Base-by-base conservation (phyloP, 257 asterid species). In the Forsythia viridissima region DNA sequence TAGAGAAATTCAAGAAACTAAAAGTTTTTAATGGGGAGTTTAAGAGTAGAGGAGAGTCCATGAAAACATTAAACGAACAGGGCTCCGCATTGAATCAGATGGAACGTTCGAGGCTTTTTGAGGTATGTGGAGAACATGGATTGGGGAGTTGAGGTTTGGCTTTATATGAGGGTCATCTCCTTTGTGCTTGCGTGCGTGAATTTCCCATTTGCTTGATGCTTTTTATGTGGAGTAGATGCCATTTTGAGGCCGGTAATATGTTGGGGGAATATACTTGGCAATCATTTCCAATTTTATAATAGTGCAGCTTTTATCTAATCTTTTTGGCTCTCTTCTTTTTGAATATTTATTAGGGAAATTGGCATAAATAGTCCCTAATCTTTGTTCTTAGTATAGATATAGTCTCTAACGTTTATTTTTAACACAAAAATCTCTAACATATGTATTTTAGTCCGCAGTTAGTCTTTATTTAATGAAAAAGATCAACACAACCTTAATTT, bases 1-100 rank as follows among this genome's bases (percentile, higher is more conserved):
- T 76, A 36, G 86, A 69, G 7, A 86, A 70, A 41, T 55, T 75
- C 80, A 76, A 24, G 16, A 80, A 84, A 79, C 79, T 70, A 20
- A 70, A 73, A 40, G 85, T 82, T 72, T 75, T 78, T 73, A 81
- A 78, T 0, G 92, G 81, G 66, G 85, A 80, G 81, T 20, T 78
- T 21, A 84, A 59, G 51, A 76, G 4, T 12, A 82, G 42, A 55
- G 93, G 42, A 55, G 93, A 83, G 71, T 78, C 93, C 98, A 93
- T 93, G 70, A 40, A 43, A 72, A 75, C 21, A 36, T 40, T 39
- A n/a, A 72, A 13, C 71, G 24, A 76, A 13, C 48, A 43, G 15
- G 57, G 75, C 11, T 30, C 79, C 18, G 24, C 24, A 90, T 88
- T 74, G 87, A 88, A 79, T 30, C 39, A 67, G 79, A 40, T 15